phyloP scores from a whole-genome alignment of 1,139 yeast genomes.

The Geotrichum phurueaensis region DNA sequence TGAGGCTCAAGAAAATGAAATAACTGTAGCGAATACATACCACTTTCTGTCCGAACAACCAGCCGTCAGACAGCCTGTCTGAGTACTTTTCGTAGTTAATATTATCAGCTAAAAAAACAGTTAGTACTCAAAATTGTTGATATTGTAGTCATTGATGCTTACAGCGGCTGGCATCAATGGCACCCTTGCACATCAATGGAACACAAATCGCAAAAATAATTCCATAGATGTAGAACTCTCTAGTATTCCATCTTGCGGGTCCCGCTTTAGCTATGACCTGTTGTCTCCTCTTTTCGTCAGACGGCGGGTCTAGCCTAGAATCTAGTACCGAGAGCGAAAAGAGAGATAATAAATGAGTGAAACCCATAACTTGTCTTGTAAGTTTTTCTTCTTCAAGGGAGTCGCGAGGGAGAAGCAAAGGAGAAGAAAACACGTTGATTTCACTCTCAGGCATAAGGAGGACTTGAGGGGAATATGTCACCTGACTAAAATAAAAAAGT shows the following conservation, averaged over 20 bases:
- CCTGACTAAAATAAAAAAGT: background rate
- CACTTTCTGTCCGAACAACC: conserved; percentile 36
- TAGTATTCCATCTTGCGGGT: conserved; percentile 63
- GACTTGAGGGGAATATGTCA: background rate
- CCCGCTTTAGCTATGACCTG: conserved; percentile 42
- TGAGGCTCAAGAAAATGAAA: background rate
- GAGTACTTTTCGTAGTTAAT: conserved; percentile 66
- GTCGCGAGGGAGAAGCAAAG: background rate
- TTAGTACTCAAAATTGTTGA: background rate
- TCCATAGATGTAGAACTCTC: conserved; percentile 66
- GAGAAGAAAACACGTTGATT: background rate
- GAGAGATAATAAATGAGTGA: conserved; percentile 21
- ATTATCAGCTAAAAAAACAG: conserved; percentile 47
- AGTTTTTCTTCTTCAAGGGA: background rate
- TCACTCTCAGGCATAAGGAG: background rate
- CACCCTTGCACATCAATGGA: conserved; percentile 77
- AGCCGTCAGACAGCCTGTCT: conserved; percentile 67
- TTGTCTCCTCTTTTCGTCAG: conserved; percentile 42
- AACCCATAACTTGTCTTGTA: background rate
- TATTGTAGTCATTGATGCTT: conserved; percentile 2
- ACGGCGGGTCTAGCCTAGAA: conserved; percentile 57
- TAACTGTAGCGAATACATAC: conserved; percentile 17
- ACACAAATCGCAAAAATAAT: conserved; percentile 59
- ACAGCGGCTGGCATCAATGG: conserved; percentile 66
- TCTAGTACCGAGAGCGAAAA: conserved; percentile 76